Evolutionary conservation across 2,329 filamentous ascomycete genomes (phyloP).

Genomic region (Paecilomyces dactylethromorphus): DNA sequence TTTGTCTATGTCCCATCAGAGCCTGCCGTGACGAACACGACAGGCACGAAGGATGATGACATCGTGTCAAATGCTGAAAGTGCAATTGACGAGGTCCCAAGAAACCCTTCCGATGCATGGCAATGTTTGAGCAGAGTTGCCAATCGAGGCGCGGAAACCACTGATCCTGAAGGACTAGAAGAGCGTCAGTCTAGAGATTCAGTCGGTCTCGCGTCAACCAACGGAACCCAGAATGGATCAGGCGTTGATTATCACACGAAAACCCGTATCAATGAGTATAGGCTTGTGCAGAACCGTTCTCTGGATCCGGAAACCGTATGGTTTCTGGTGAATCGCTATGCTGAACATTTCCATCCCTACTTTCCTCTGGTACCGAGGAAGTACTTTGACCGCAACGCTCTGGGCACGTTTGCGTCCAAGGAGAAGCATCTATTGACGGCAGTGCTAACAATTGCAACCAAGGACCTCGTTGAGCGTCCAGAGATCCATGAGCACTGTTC

Average conservation of each 20-base stretch:
- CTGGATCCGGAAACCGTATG: constrained; percentile 46
- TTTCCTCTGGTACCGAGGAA: constrained; percentile 60
- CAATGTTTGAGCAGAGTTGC: constrained; percentile 42
- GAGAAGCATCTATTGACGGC: constrained; percentile 65
- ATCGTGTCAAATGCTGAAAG: constrained; percentile 28
- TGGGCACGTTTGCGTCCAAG: constrained; percentile 51
- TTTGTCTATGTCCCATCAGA: constrained; percentile 27
- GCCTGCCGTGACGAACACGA: constrained; percentile 19
- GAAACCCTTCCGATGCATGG: constrained; percentile 44
- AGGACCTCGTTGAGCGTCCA: constrained; percentile 60
- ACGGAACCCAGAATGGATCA: constrained; percentile 18
- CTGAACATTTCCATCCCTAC: constrained; percentile 61
- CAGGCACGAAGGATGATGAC: constrained; percentile 31
- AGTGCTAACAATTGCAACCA: constrained; percentile 63
- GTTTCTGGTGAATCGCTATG: constrained; percentile 52
- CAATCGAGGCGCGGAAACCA: constrained; percentile 25
- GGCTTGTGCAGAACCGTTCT: constrained; percentile 37
- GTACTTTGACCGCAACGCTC: constrained; percentile 48
- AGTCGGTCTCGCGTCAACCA: constrained; percentile 17
- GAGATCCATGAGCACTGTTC: constrained; percentile 60
- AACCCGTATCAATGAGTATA: constrained; percentile 34
- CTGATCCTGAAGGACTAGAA: constrained; percentile 13
- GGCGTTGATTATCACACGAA: constrained; percentile 19
- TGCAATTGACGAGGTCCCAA: constrained; percentile 35
- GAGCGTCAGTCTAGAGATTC: constrained; percentile 17